Conservation (phyloP, 2,329 filamentous ascomycete species). For the Venturia asperata region DNA sequence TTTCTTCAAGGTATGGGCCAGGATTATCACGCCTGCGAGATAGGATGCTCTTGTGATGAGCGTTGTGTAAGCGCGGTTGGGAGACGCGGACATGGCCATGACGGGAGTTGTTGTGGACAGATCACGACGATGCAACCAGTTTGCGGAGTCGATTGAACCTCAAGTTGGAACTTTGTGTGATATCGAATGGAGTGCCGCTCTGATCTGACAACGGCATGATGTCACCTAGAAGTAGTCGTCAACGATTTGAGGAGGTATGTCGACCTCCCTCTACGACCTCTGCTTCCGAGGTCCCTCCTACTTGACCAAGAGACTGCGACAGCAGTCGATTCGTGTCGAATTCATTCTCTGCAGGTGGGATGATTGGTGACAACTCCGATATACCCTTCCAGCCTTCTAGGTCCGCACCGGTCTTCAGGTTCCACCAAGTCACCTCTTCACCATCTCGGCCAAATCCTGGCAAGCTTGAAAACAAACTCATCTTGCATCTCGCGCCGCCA, state of each 20-base stretch:
- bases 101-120: background rate
- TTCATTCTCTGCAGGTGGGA: too few species aligned
- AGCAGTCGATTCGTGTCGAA: too few species aligned
- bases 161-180: background rate
- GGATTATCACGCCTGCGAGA: conserved; percentile 45
- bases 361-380: too few species aligned
- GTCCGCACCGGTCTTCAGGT: too few species aligned
- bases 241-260: background rate
- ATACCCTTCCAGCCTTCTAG: too few species aligned
- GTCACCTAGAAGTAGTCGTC: background rate
- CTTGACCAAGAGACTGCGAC: too few species aligned
- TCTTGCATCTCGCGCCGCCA: background rate
- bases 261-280: too few species aligned
- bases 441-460: too few species aligned
- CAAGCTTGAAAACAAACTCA: background rate
- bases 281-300: background rate
- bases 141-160: background rate
- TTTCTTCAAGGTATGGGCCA: conserved; percentile 43
- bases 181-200: background rate
- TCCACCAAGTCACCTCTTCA: too few species aligned
- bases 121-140: background rate
- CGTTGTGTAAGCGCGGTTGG: conserved; percentile 40
- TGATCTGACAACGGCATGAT: background rate
- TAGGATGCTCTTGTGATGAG: conserved; percentile 47
- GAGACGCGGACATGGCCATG: background rate